These are phyloP conservation scores for Huntiella savannae DNA, from an alignment of 2,329 filamentous ascomycete genomes.

Conservation along the genomic window DNA sequence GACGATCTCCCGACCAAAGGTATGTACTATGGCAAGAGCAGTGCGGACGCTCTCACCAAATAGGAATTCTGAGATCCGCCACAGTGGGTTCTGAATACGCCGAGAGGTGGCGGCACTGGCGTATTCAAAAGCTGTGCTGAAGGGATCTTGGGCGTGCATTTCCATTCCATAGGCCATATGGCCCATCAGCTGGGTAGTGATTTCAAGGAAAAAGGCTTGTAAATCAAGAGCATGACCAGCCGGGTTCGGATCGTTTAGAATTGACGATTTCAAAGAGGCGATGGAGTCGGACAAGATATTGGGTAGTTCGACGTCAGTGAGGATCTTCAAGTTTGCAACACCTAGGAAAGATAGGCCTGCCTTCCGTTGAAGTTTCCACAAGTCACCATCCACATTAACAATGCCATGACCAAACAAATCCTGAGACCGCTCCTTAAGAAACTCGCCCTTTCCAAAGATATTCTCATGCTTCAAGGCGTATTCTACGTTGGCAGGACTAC, in stretches of 20 bases:
- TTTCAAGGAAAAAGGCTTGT: conserved; percentile 40
- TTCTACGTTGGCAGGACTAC: conserved; percentile 41
- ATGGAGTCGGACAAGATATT: conserved; percentile 29
- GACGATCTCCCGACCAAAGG: conserved; percentile 39
- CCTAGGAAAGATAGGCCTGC: conserved; percentile 41
- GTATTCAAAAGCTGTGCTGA: conserved; percentile 41
- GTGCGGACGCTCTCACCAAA: conserved; percentile 27
- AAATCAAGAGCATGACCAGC: conserved; percentile 26
- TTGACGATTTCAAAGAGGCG: conserved; percentile 18
- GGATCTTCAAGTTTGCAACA: conserved; percentile 33
- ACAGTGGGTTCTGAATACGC: conserved; percentile 47
- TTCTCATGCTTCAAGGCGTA: conserved; percentile 42
- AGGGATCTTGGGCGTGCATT: conserved; percentile 41
- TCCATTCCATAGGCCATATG: conserved; percentile 52
- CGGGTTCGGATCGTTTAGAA: conserved; percentile 11
- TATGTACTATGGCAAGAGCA: conserved; percentile 30
- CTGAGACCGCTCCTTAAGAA: conserved; percentile 39
- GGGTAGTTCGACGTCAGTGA: conserved; percentile 39
- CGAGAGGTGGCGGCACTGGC: conserved; percentile 40
- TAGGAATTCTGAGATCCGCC: conserved; percentile 38
- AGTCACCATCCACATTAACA: conserved; percentile 45
- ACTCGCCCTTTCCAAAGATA: conserved; percentile 40
- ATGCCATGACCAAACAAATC: conserved; percentile 48
- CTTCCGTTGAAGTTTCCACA: conserved; percentile 44
- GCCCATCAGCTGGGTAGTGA: conserved; percentile 48